Conservation (phyloP, 345 rosid genomes). For the Heritiera littoralis region DNA sequence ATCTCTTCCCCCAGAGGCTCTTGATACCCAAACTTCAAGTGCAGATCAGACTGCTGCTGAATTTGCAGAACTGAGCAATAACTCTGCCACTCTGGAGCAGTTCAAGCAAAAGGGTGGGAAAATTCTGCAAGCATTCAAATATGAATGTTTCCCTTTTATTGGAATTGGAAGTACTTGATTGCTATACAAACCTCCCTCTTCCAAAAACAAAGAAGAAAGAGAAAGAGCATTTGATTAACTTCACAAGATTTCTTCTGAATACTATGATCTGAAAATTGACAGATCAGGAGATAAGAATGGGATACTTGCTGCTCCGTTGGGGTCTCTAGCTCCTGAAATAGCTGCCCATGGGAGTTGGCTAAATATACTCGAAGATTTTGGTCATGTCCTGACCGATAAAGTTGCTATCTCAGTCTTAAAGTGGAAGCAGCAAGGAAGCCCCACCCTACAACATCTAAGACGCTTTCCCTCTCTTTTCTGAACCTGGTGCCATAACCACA, state of each 20-base stretch:
- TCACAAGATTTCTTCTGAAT: too few relatives aligned
- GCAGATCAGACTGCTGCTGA: slow-evolving; percentile 26
- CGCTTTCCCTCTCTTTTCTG: background rate
- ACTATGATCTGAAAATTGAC: background rate
- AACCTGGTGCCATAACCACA: background rate
- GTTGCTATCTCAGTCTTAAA: background rate
- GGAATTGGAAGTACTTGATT: background rate
- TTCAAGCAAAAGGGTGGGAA: slow-evolving; percentile 38
- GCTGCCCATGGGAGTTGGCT: background rate
- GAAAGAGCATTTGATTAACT: background rate
- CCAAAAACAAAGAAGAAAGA: background rate
- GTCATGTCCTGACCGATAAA: slow-evolving; percentile 6
- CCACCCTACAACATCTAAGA: background rate
- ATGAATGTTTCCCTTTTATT: background rate
- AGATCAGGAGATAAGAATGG: background rate
- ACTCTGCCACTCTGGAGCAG: slow-evolving; percentile 21
- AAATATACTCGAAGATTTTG: background rate
- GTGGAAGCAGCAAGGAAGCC: background rate
- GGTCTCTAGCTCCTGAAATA: background rate
- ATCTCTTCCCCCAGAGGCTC: slow-evolving; percentile 12
- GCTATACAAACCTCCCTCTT: background rate
- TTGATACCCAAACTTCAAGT: slow-evolving; percentile 21
- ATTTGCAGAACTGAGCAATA: background rate
- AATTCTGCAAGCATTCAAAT: background rate
- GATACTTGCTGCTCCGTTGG: background rate